phyloP scores from a whole-genome alignment of 768 basidiomycete species.

The Trametes maxima region DNA sequence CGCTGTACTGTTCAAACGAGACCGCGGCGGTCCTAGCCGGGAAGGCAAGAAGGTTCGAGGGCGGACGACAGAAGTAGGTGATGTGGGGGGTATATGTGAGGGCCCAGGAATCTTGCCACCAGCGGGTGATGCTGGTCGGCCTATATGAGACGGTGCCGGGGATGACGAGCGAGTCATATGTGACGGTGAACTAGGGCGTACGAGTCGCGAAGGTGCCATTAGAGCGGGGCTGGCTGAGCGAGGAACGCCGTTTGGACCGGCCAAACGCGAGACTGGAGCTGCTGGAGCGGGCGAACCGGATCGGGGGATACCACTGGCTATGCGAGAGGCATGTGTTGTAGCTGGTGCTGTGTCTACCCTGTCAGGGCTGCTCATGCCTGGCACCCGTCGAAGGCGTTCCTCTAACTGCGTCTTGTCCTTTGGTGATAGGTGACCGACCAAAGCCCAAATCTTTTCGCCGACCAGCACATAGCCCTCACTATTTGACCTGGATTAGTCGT shows the following conservation, averaged over 20 bases:
- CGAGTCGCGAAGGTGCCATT: constrained; percentile 41
- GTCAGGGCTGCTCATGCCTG: constrained; percentile 58
- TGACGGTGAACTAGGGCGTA: constrained; percentile 47
- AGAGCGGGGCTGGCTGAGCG: constrained; percentile 53
- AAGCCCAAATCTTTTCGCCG: constrained; percentile 83
- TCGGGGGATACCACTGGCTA: constrained; percentile 49
- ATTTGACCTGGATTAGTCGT: constrained; percentile 19
- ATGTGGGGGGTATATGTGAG: constrained; percentile 36
- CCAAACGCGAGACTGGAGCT: constrained; percentile 39
- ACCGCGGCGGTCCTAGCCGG: constrained; percentile 66
- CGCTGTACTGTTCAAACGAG: constrained; percentile 39
- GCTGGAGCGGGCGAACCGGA: constrained; percentile 52
- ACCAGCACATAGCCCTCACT: constrained; percentile 83
- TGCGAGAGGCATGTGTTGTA: constrained; percentile 51
- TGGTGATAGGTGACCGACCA: constrained; percentile 72
- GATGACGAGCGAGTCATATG: constrained; percentile 49
- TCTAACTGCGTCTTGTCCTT: constrained; percentile 94
- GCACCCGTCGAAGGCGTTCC: constrained; percentile 82
- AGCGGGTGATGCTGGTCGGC: constrained; percentile 18
- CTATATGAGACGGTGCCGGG: constrained; percentile 23
- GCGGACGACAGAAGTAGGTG: constrained; percentile 46
- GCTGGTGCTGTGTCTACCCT: constrained; percentile 45
- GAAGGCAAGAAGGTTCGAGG: constrained; percentile 77
- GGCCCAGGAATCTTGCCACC: constrained; percentile 23
- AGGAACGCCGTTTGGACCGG: constrained; percentile 39